Evolutionary conservation across 1,139 yeast genomes (phyloP).

Genomic region (Saccharomyces hybrid): DNA sequence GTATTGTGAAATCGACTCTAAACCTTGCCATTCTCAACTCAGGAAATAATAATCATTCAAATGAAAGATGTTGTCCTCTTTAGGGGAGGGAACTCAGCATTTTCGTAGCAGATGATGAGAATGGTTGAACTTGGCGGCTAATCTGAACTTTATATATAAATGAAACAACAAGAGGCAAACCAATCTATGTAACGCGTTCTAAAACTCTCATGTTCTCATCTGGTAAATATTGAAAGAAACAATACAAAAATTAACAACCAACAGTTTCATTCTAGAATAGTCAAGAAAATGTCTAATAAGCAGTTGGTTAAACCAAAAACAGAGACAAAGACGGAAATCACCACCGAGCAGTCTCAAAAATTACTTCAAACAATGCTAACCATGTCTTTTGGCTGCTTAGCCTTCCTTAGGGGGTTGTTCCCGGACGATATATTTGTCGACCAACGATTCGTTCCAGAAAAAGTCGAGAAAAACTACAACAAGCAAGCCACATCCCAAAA

Average conservation of each 20-base stretch:
- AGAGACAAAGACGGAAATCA: constrained; percentile 19
- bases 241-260: neutral
- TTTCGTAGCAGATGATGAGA: too few relatives aligned
- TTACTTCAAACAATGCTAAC: constrained; percentile 39
- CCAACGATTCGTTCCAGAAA: constrained; percentile 35
- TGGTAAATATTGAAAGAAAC: neutral
- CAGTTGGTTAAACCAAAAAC: constrained; percentile 18
- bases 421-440: constrained; percentile 43
- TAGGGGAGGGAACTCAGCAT: too few relatives aligned
- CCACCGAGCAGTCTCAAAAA: constrained; percentile 35
- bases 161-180: neutral
- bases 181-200: neutral
- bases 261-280: constrained; percentile 53
- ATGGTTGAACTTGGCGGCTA: neutral
- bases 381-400: constrained; percentile 47
- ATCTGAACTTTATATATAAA: neutral
- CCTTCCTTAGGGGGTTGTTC: constrained; percentile 45
- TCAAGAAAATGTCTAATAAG: constrained; percentile 22
- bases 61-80: too few relatives aligned
- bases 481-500: constrained; percentile 20
- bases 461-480: constrained; percentile 27
- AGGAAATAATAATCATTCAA: too few relatives aligned
- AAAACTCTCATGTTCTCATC: neutral
- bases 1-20: too few relatives aligned
- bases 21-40: too few relatives aligned